A percentile compares a stretch with the other conserved stretches of the same genome.
Conservation (phyloP, 306 rosid genomes). For the Prunus mongolica region DNA sequence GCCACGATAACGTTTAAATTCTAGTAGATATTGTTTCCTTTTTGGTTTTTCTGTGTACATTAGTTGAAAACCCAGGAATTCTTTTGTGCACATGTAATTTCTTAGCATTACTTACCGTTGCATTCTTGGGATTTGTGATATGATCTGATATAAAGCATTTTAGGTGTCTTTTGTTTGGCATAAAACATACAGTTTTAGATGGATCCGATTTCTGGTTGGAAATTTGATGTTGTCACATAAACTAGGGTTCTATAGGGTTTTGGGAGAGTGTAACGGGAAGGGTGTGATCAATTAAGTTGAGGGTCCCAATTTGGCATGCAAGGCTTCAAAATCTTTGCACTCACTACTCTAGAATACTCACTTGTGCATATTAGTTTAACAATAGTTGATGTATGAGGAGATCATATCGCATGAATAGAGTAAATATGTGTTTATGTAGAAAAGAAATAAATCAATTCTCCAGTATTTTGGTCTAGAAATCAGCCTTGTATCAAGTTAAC, state of each 20-base stretch:
- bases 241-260: neutral
- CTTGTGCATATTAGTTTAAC: too few relatives aligned
- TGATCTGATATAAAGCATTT: neutral
- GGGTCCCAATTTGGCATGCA: neutral
- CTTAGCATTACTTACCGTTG: neutral
- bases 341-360: neutral
- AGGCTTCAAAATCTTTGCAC: neutral
- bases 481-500: too few relatives aligned
- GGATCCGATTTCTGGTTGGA: neutral
- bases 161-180: neutral
- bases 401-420: neutral
- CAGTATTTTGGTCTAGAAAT: neutral
- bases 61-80: neutral
- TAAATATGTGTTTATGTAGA: neutral
- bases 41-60: neutral
- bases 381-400: too few relatives aligned
- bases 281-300: neutral
- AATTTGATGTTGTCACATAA: neutral
- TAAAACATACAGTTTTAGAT: neutral
- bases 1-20: neutral
- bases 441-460: neutral
- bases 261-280: neutral
- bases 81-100: neutral
- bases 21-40: neutral
- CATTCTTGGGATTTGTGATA: neutral